Evolutionary conservation across 1,139 yeast genomes (phyloP).

Genomic region (Candida smagusa): DNA sequence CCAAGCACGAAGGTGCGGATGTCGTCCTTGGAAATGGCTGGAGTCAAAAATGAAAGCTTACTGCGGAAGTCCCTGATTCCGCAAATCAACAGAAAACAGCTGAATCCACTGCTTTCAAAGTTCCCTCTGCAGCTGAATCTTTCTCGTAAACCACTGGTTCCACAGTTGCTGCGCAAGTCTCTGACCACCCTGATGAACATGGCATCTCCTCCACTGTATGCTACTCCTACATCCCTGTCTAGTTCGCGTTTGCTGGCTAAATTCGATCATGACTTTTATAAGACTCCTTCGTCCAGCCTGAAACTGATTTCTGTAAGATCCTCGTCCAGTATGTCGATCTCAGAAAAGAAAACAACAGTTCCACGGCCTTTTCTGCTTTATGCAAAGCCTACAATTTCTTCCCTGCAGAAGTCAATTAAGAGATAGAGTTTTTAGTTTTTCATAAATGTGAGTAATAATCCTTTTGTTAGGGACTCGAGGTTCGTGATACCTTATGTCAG

Average conservation of each 20-base stretch:
- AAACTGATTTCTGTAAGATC: not conserved
- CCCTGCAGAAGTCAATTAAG: constrained; percentile 36
- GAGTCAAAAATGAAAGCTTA: constrained; percentile 18
- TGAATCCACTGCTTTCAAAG: constrained; percentile 11
- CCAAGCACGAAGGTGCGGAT: constrained; percentile 25
- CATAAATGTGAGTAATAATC: no score
- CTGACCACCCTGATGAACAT: constrained; percentile 6
- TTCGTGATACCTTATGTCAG: no score
- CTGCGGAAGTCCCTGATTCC: constrained; percentile 12
- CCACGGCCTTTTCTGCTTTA: constrained; percentile 25
- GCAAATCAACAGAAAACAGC: constrained; percentile 14
- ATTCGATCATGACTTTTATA: not conserved
- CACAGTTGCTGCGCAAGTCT: constrained; percentile 9
- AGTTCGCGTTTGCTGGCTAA: constrained; percentile 7
- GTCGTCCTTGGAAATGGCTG: constrained; percentile 35
- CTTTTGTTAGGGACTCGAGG: no score
- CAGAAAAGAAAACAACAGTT: constrained; percentile 12
- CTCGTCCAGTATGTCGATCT: constrained; percentile 1
- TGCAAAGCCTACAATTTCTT: constrained; percentile 45
- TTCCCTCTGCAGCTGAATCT: constrained; percentile 16
- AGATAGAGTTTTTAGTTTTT: not conserved
- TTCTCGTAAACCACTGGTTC: constrained; percentile 13
- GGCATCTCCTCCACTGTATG: constrained; percentile 6
- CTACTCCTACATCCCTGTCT: constrained; percentile 8
- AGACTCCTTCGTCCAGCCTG: not conserved